These are phyloP conservation scores for Scedosporium minutisporum DNA, from an alignment of 2,329 filamentous ascomycete species.

Conservation along the genomic window DNA sequence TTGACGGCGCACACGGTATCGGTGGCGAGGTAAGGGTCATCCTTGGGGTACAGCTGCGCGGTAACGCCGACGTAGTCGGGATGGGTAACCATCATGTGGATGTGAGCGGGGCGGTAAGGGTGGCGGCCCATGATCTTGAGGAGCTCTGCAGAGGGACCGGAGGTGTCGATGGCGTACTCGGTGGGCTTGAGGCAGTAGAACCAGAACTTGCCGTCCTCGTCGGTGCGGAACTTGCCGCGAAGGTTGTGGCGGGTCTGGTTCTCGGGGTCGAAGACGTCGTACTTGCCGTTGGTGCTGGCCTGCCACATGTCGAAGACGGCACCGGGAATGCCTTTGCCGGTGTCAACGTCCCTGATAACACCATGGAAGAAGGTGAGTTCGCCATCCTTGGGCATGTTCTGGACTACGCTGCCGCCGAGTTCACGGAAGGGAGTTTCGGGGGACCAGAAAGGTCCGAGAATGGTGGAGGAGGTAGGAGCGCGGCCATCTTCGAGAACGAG, in stretches of 20 bases:
- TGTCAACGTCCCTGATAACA: constrained; percentile 52
- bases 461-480: constrained; percentile 63
- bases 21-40: constrained; percentile 51
- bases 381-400: constrained; percentile 48
- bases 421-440: constrained; percentile 64
- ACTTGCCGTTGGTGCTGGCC: constrained; percentile 64
- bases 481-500: constrained; percentile 51
- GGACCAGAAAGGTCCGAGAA: constrained; percentile 71
- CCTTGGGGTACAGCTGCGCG: constrained; percentile 67
- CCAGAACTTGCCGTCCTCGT: constrained; percentile 59
- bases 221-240: constrained; percentile 63
- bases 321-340: constrained; percentile 54
- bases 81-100: constrained; percentile 46
- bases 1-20: constrained; percentile 42
- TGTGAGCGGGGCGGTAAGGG: constrained; percentile 39
- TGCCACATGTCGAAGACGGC: constrained; percentile 75
- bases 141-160: constrained; percentile 38
- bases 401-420: constrained; percentile 57
- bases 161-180: constrained; percentile 59
- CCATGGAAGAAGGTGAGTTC: constrained; percentile 60
- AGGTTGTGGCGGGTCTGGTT: constrained; percentile 66
- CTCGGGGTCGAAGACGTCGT: constrained; percentile 66
- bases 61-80: constrained; percentile 62
- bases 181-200: constrained; percentile 71
- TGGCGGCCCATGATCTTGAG: constrained; percentile 37